Evolutionary conservation across 208 protist species (phyloP).

Genomic region (Leishmania tropica): DNA sequence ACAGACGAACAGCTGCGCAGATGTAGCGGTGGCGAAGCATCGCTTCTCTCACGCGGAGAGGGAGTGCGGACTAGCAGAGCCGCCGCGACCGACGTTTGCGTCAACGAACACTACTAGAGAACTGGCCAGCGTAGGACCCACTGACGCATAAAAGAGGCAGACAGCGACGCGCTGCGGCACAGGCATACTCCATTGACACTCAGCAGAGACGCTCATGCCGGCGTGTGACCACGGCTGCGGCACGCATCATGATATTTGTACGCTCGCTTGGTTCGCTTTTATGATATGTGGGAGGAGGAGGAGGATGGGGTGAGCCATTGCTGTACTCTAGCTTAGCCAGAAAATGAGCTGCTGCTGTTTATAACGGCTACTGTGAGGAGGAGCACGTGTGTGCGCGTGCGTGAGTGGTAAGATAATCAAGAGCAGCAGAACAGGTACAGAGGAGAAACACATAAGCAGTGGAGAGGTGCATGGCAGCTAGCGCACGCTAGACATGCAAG

Average conservation of each 20-base stretch:
- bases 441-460: neutral
- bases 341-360: too few species aligned
- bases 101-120: neutral
- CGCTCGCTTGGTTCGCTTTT: neutral
- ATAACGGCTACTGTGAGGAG: neutral
- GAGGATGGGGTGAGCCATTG: too few species aligned
- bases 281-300: neutral
- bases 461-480: neutral
- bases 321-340: too few species aligned
- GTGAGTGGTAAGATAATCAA: neutral
- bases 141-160: neutral
- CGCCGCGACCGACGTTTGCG: too few species aligned
- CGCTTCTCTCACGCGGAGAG: neutral
- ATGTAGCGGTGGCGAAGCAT: neutral
- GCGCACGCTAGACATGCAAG: too few species aligned
- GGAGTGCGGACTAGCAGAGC: neutral
- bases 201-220: neutral
- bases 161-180: neutral
- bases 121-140: neutral
- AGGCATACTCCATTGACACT: neutral
- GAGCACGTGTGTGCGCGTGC: neutral
- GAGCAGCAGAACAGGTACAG: neutral
- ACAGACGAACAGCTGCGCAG: neutral
- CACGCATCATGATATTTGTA: neutral
- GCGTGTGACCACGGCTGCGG: neutral